phyloP scores from a whole-genome alignment of 1,284 basidiomycete genomes.

The Austropuccinia psidii region DNA sequence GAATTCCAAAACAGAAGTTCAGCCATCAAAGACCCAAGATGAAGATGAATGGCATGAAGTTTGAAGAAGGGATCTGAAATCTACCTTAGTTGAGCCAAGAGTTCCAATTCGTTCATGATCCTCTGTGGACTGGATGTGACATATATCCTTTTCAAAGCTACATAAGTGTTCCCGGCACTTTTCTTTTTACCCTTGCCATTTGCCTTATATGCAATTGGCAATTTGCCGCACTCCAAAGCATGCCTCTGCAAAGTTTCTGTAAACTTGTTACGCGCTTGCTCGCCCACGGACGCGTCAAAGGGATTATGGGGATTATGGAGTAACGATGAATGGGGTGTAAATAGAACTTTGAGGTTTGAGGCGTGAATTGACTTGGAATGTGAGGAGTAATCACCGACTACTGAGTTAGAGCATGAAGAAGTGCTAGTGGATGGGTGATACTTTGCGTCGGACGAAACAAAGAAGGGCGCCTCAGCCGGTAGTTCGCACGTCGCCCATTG shows the following conservation, averaged over 20 bases:
- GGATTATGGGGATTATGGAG: too few relatives aligned
- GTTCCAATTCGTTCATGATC: conserved; percentile 88
- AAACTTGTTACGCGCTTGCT: conserved; percentile 29
- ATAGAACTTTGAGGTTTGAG: not conserved
- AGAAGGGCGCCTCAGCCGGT: not conserved
- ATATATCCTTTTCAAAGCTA: conserved; percentile 94
- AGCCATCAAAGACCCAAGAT: not conserved
- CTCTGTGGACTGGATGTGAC: conserved; percentile 88
- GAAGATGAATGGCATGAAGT: not conserved
- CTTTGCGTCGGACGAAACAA: conserved; percentile 6
- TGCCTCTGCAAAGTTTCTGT: conserved; percentile 33
- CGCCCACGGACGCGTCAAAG: conserved; percentile 15
- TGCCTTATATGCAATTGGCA: conserved; percentile 52
- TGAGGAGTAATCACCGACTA: conserved; percentile 4
- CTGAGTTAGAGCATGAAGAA: conserved; percentile 14
- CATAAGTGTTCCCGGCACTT: conserved; percentile 54
- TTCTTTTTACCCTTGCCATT: conserved; percentile 46
- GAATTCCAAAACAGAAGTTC: conserved; percentile 46
- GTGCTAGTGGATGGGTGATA: conserved; percentile 16
- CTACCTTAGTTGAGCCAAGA: conserved; percentile 65
- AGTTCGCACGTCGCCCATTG: not conserved
- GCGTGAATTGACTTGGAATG: not conserved
- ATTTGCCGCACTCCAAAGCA: conserved; percentile 48
- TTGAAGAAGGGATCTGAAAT: conserved; percentile 9
- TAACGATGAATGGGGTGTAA: not conserved